Conservation (phyloP, 805 yeast species). For the Cyberlindnera samutprakarnensis region DNA sequence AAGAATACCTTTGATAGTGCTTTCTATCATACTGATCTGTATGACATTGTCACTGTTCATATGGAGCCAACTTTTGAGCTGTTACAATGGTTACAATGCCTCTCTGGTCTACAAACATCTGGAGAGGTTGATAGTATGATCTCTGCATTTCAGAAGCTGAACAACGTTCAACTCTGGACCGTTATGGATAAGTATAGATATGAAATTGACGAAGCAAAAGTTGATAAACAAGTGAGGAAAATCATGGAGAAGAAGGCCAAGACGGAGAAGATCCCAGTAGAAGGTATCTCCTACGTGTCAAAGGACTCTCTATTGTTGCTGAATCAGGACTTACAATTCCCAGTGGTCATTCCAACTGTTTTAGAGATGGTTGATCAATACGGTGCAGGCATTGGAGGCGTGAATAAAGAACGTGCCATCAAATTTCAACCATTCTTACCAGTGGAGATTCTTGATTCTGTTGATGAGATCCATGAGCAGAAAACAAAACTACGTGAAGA, state of each 20-base stretch:
- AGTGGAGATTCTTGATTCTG: conserved; percentile 55
- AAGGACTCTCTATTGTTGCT: conserved; percentile 30
- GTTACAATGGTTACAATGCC: conserved; percentile 85
- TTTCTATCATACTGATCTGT: conserved; percentile 59
- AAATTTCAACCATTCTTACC: conserved; percentile 70
- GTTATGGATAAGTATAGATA: conserved; percentile 71
- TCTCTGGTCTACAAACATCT: conserved; percentile 61
- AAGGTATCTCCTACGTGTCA: conserved; percentile 14
- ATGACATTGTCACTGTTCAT: conserved; percentile 56
- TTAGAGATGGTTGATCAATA: conserved; percentile 66
- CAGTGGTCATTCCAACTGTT: conserved; percentile 48
- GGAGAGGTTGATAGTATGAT: conserved; percentile 52
- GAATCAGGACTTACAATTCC: conserved; percentile 27
- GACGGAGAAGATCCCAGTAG: conserved; percentile 5
- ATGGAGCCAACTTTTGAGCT: conserved; percentile 70
- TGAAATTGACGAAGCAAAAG: conserved; percentile 71
- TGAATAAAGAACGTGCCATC: conserved; percentile 43
- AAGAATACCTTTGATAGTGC: conserved; percentile 40
- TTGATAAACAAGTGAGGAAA: conserved; percentile 32
- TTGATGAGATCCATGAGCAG: conserved; percentile 59
- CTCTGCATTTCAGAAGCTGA: conserved; percentile 46
- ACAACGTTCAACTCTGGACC: conserved; percentile 63
- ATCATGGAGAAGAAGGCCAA: conserved; percentile 9
- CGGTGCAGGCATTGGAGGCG: conserved; percentile 70
- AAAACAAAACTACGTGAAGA: conserved; percentile 21